Conservation (phyloP, 495 filamentous ascomycete species). For the Astrocystis sublimbata region DNA sequence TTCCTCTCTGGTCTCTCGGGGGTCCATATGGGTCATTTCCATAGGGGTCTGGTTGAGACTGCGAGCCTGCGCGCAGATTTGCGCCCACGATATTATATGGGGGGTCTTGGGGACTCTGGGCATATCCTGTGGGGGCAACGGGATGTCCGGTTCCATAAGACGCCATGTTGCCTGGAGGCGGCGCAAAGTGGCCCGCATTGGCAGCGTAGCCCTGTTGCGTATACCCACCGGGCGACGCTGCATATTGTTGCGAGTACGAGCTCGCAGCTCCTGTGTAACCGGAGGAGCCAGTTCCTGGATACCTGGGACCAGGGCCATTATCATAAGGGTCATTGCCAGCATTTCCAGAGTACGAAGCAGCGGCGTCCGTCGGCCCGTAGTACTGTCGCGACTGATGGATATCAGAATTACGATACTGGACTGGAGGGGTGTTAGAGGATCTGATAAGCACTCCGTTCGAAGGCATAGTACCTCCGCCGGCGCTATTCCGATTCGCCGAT, state of each 20-base stretch:
- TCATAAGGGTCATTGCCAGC: slow-evolving; percentile 31
- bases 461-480: slow-evolving; percentile 59
- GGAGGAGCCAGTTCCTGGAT: slow-evolving; percentile 38
- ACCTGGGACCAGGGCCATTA: slow-evolving; percentile 34
- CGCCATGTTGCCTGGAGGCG: slow-evolving; percentile 14
- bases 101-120: slow-evolving; percentile 31
- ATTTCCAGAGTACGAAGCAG: slow-evolving; percentile 24
- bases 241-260: slow-evolving; percentile 34
- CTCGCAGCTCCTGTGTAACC: slow-evolving; percentile 38
- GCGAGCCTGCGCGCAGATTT: slow-evolving; percentile 26
- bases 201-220: slow-evolving; percentile 32
- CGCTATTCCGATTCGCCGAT: slow-evolving; percentile 44
- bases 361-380: slow-evolving; percentile 49
- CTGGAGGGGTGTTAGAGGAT: slow-evolving; percentile 59
- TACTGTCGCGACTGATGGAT: slow-evolving; percentile 54
- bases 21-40: slow-evolving; percentile 29
- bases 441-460: slow-evolving; percentile 52
- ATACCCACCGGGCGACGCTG: slow-evolving; percentile 32
- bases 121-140: slow-evolving; percentile 25
- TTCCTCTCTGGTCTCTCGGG: slow-evolving; percentile 29
- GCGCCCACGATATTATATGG: slow-evolving; percentile 34
- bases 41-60: slow-evolving; percentile 27
- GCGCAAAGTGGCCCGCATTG: slow-evolving; percentile 21
- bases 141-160: slow-evolving; percentile 13
- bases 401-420: slow-evolving; percentile 54